Percentiles rank a stretch among this genome's conserved stretches.
These are phyloP conservation scores for Talaromyces borbonicus DNA, from an alignment of 495 filamentous ascomycete species.

Conservation along the genomic window DNA sequence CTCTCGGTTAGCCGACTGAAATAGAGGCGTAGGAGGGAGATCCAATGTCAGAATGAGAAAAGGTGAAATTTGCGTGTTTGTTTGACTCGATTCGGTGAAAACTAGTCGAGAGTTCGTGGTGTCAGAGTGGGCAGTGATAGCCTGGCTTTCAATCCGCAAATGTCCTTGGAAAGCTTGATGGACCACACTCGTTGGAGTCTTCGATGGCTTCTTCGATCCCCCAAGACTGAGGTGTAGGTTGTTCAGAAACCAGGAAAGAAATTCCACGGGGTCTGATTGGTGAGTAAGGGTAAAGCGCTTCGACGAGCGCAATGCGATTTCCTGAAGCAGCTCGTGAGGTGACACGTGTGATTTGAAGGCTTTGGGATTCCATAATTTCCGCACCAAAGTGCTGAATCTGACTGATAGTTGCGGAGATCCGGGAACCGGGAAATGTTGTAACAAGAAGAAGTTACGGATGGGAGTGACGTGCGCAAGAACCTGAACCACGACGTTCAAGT, in stretches of 20 bases:
- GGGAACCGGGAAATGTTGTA: constrained; percentile 48
- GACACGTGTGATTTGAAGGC: constrained; percentile 97
- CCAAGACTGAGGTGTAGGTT: constrained; percentile 86
- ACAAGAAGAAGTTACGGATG: constrained; percentile 85
- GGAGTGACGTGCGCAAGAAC: constrained; percentile 83
- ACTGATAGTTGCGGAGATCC: constrained; percentile 51
- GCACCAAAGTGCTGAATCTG: constrained; percentile 80
- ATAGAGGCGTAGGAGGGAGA: constrained; percentile 86
- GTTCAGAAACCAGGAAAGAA: constrained; percentile 95
- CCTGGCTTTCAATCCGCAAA: constrained; percentile 85
- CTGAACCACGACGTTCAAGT: constrained; percentile 94
- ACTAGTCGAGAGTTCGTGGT: constrained; percentile 72
- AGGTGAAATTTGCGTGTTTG: constrained; percentile 62
- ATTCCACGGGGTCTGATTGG: constrained; percentile 93
- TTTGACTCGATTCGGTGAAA: constrained; percentile 82
- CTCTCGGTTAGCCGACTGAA: constrained; percentile 80
- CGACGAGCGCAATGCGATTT: constrained; percentile 78
- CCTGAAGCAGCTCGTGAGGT: constrained; percentile 92
- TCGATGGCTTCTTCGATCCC: constrained; percentile 75
- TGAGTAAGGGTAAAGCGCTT: constrained; percentile 87
- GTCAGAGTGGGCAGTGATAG: constrained; percentile 87
- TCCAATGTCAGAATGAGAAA: constrained; percentile 91
- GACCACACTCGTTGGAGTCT: constrained; percentile 55
- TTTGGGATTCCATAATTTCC: constrained; percentile 96
- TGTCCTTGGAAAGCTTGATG: constrained; percentile 90